Evolutionary conservation across 768 basidiomycete species (phyloP).

Genomic region (Strobilomyces dryophilus): DNA sequence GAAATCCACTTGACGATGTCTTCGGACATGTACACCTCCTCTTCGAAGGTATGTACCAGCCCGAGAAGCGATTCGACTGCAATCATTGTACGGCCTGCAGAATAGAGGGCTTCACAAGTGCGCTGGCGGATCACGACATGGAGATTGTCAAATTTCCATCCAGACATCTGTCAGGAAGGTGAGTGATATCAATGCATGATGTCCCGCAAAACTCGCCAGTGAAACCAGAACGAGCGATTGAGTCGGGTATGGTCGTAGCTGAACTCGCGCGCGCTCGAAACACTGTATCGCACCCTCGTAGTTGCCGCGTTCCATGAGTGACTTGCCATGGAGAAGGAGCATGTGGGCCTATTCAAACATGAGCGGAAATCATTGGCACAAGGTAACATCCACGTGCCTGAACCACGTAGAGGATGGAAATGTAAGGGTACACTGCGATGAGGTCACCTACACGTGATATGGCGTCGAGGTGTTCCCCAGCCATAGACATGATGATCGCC

Average conservation of each 20-base stretch:
- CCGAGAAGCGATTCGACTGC: neutral
- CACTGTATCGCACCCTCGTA: neutral
- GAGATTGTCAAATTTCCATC: constrained; percentile 3
- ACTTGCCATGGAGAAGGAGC: neutral
- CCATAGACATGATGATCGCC: constrained; percentile 6
- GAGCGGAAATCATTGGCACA: neutral
- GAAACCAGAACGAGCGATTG: neutral
- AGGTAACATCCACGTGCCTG: neutral
- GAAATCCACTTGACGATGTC: too few species aligned
- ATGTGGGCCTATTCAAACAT: neutral
- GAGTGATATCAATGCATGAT: neutral
- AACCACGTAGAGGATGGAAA: neutral
- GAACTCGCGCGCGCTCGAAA: neutral
- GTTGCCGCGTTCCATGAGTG: neutral
- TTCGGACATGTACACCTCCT: too few species aligned
- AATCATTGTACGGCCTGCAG: neutral
- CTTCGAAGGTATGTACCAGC: too few species aligned
- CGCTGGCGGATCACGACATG: neutral
- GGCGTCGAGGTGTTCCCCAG: constrained; percentile 2
- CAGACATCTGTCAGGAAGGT: neutral
- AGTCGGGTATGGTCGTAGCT: neutral
- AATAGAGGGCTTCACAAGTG: neutral
- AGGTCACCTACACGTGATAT: constrained; percentile 3
- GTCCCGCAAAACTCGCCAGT: neutral
- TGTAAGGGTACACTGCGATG: neutral